A percentile compares a stretch with the other conserved stretches of the same genome.
Conservation (phyloP, 1,139 yeast species). For the Suhomyces ambrosiae region DNA sequence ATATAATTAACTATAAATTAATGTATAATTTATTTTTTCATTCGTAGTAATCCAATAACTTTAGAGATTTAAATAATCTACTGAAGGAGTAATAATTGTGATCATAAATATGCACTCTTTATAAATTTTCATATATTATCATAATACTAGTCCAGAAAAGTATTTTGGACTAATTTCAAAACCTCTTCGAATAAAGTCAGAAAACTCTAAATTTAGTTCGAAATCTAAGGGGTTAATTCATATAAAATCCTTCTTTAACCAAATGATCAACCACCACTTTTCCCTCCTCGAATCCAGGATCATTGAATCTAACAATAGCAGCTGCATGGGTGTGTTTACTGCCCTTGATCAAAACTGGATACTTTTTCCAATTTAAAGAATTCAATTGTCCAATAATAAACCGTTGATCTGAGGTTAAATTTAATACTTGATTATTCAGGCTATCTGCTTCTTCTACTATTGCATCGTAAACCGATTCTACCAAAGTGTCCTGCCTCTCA, state of each 20-base stretch:
- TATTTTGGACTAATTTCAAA: too few relatives aligned
- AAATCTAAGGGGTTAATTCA: not conserved
- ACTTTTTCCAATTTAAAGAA: constrained; percentile 64
- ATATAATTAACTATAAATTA: too few relatives aligned
- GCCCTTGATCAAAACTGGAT: constrained; percentile 65
- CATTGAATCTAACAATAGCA: constrained; percentile 65
- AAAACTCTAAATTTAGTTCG: too few relatives aligned
- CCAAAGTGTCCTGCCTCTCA: constrained; percentile 28
- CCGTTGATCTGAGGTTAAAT: constrained; percentile 46
- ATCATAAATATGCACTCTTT: too few relatives aligned
- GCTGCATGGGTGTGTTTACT: constrained; percentile 80
- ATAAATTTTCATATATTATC: too few relatives aligned
- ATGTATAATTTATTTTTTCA: too few relatives aligned
- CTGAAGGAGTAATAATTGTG: too few relatives aligned
- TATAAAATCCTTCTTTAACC: constrained; percentile 33
- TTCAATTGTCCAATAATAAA: constrained; percentile 61
- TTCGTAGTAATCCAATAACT: too few relatives aligned
- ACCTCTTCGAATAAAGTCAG: too few relatives aligned
- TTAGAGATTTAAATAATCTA: too few relatives aligned
- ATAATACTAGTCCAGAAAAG: too few relatives aligned
- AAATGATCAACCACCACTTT: constrained; percentile 67
- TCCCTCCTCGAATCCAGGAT: constrained; percentile 65
- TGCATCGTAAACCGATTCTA: constrained; percentile 64
- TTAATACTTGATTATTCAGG: constrained; percentile 20
- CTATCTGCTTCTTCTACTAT: constrained; percentile 32